Conservation (phyloP, 345 rosid species). For the Euclidium syriacum region DNA sequence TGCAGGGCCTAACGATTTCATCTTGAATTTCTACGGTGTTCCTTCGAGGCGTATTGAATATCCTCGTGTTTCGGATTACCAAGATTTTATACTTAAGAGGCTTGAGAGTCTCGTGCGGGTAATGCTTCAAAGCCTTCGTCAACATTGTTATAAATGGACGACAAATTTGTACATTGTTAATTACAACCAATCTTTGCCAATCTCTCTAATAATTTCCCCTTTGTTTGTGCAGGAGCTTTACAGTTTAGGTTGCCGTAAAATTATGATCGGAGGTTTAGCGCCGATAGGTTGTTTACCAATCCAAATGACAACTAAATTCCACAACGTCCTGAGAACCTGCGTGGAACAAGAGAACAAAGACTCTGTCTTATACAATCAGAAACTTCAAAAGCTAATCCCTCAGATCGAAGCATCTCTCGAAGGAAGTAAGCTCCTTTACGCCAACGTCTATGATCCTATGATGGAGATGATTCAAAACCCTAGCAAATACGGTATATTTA, state of each 20-base stretch:
- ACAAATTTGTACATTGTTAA: no score
- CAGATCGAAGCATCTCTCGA: slow-evolving; percentile 34
- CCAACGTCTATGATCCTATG: slow-evolving; percentile 33
- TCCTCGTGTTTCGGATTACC: slow-evolving; percentile 30
- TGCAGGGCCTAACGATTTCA: slow-evolving; percentile 61
- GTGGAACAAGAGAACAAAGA: slow-evolving; percentile 43
- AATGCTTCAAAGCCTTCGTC: background rate
- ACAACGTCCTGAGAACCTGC: slow-evolving; percentile 24
- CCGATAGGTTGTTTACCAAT: slow-evolving; percentile 64
- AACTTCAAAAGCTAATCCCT: slow-evolving; percentile 35
- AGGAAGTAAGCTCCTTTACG: slow-evolving; percentile 35
- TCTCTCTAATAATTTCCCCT: background rate
- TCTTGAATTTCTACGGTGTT: slow-evolving; percentile 38
- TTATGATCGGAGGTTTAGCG: slow-evolving; percentile 44
- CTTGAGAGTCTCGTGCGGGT: slow-evolving; percentile 36
- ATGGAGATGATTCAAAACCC: slow-evolving; percentile 43
- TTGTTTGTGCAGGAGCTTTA: slow-evolving; percentile 38
- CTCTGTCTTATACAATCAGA: slow-evolving; percentile 39
- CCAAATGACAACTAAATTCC: slow-evolving; percentile 34
- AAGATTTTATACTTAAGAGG: slow-evolving; percentile 38
- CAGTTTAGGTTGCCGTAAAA: slow-evolving; percentile 36
- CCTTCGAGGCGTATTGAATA: slow-evolving; percentile 35
- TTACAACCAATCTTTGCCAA: background rate
- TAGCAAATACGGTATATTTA: slow-evolving; percentile 33
- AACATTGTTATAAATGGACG: no score